Percentiles rank a stretch among this genome's conserved stretches.
Evolutionary conservation across 78 protist genomes (phyloP).

Genomic region (Polysphondylium violaceum): DNA sequence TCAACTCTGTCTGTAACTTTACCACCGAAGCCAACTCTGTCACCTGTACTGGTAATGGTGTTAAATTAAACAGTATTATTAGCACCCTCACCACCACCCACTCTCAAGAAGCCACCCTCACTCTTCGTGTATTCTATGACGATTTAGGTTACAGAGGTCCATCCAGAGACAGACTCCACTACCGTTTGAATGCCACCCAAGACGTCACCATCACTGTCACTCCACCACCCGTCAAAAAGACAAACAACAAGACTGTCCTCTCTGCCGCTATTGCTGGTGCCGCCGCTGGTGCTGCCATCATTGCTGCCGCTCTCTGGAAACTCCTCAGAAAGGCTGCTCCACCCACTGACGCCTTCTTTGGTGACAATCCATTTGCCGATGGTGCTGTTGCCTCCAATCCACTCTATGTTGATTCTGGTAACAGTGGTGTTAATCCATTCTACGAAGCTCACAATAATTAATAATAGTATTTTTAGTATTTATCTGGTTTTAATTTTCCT

Average conservation of each 20-base stretch:
- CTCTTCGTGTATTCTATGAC: constrained; percentile 1
- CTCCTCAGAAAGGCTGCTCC: constrained; percentile 31
- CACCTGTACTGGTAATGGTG: neutral
- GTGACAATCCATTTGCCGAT: constrained; percentile 57
- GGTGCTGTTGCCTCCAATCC: constrained; percentile 48
- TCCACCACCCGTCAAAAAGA: neutral
- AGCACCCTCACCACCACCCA: neutral
- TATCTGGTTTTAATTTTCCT: too few relatives aligned
- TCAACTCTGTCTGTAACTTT: neutral
- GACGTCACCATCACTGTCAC: neutral
- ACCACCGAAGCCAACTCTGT: neutral
- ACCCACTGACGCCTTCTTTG: constrained; percentile 75
- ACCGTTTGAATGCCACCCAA: neutral
- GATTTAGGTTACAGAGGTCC: constrained; percentile 24
- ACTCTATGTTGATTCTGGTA: constrained; percentile 13
- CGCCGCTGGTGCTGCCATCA: constrained; percentile 53
- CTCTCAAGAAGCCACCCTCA: neutral
- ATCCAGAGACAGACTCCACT: neutral
- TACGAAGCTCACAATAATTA: too few relatives aligned
- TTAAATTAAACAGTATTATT: neutral
- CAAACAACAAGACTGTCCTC: constrained; percentile 55
- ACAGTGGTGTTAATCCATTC: constrained; percentile 47
- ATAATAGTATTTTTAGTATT: too few relatives aligned
- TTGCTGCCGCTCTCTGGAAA: constrained; percentile 55
- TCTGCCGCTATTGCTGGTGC: constrained; percentile 77